A percentile compares a stretch with the other conserved stretches of the same genome.
Evolutionary conservation across 257 asterid species (phyloP).

Genomic region (Capsicum pubescens): DNA sequence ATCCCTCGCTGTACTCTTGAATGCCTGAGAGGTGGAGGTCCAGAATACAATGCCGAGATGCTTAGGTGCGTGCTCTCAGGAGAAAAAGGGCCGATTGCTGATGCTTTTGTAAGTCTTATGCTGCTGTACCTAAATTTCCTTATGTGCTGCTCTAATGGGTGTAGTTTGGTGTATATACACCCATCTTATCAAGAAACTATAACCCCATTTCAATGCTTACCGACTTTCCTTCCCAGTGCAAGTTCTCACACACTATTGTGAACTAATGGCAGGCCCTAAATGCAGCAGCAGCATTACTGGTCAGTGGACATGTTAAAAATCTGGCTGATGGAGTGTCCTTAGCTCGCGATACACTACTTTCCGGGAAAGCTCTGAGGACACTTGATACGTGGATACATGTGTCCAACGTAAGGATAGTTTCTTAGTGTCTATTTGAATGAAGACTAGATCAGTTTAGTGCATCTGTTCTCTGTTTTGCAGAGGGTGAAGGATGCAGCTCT

Average conservation of each 20-base stretch:
- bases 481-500: conserved; percentile 19
- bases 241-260: not conserved
- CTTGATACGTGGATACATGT: conserved; percentile 67
- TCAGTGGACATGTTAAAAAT: conserved; percentile 60
- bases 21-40: conserved; percentile 70
- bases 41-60: conserved; percentile 64
- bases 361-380: conserved; percentile 74
- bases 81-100: conserved; percentile 72
- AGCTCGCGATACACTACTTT: conserved; percentile 65
- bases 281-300: conserved; percentile 89
- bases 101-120: conserved; percentile 62
- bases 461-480: conserved; percentile 9
- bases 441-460: not conserved
- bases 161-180: not conserved
- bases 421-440: not conserved
- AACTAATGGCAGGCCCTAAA: conserved; percentile 62
- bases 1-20: conserved; percentile 72
- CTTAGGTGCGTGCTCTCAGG: conserved; percentile 67
- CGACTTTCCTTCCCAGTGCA: not conserved
- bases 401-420: conserved; percentile 61
- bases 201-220: not conserved
- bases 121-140: not conserved
- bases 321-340: conserved; percentile 70
- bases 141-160: not conserved
- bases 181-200: not conserved